These are phyloP conservation scores for Tarenaya hassleriana DNA, from an alignment of 345 rosid species.

Conservation along the genomic window DNA sequence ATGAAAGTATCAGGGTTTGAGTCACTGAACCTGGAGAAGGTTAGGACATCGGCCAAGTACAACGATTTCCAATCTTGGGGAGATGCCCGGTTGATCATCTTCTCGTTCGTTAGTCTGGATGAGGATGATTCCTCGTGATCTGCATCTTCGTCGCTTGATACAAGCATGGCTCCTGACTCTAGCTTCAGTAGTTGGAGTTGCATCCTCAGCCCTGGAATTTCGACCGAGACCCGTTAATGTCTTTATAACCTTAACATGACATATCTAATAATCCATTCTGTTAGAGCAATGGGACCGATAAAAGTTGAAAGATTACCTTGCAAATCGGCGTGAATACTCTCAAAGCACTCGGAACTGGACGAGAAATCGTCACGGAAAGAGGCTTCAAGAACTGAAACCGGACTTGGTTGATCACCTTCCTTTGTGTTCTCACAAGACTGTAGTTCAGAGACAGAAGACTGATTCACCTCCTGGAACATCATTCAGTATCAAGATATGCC, in stretches of 20 bases:
- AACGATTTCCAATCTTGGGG: slow-evolving; percentile 41
- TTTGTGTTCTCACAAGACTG: slow-evolving; percentile 51
- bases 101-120: slow-evolving; percentile 28
- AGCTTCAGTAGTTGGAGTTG: slow-evolving; percentile 85
- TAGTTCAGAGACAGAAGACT: slow-evolving; percentile 37
- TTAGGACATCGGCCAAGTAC: slow-evolving; percentile 48
- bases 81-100: slow-evolving; percentile 19
- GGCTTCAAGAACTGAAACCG: slow-evolving; percentile 83
- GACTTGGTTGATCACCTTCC: slow-evolving; percentile 96
- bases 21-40: slow-evolving; percentile 40
- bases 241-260: not conserved
- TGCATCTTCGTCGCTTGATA: slow-evolving; percentile 64
- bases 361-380: slow-evolving; percentile 70
- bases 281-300: not conserved
- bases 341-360: slow-evolving; percentile 88
- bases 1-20: slow-evolving; percentile 37
- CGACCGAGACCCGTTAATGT: not conserved
- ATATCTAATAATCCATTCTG: slow-evolving; percentile 2
- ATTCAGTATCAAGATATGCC: slow-evolving; percentile 4
- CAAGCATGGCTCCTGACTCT: slow-evolving; percentile 53
- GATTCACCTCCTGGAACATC: slow-evolving; percentile 34
- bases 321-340: slow-evolving; percentile 81
- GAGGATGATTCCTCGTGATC: slow-evolving; percentile 40
- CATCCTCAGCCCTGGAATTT: slow-evolving; percentile 66
- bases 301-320: slow-evolving; percentile 45